Evolutionary conservation across 1,284 basidiomycete species (phyloP).

Genomic region (Apiotrichum porosum): DNA sequence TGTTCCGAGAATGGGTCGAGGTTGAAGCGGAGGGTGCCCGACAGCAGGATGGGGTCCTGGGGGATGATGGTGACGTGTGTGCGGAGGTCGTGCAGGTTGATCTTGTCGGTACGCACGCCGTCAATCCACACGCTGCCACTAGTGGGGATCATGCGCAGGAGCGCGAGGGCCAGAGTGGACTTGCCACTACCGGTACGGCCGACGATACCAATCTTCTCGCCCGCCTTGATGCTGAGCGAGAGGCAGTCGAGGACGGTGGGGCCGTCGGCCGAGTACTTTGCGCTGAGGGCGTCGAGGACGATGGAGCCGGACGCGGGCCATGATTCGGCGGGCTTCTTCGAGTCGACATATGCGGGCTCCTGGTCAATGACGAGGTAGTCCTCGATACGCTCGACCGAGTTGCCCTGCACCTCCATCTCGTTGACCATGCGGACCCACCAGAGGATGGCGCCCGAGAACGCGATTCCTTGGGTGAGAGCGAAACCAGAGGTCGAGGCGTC

Average conservation of each 20-base stretch:
- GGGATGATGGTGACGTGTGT: constrained; percentile 57
- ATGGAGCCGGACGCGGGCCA: constrained; percentile 72
- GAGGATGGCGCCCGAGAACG: constrained; percentile 42
- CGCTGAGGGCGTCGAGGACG: constrained; percentile 54
- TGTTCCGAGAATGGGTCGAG: constrained; percentile 67
- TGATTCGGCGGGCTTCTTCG: constrained; percentile 63
- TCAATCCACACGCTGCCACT: constrained; percentile 54
- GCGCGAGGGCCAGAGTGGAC: constrained; percentile 51
- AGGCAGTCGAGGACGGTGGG: constrained; percentile 56
- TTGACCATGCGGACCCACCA: constrained; percentile 44
- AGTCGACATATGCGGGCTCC: constrained; percentile 55
- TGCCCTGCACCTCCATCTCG: constrained; percentile 50
- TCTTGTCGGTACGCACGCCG: constrained; percentile 43
- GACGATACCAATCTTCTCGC: constrained; percentile 60
- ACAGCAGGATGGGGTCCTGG: constrained; percentile 61
- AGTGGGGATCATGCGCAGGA: constrained; percentile 55
- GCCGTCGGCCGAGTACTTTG: constrained; percentile 49
- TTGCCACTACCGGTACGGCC: constrained; percentile 73
- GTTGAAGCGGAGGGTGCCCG: constrained; percentile 73
- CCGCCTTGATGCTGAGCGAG: constrained; percentile 57
- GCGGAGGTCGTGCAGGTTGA: constrained; percentile 62
- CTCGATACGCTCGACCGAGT: constrained; percentile 64
- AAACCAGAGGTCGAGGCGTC: constrained; percentile 46
- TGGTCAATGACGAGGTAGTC: constrained; percentile 67
- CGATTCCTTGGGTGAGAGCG: constrained; percentile 46